A percentile compares a stretch with the other conserved stretches of the same genome.
These are phyloP conservation scores for Betula pendula DNA, from an alignment of 306 rosid species.

Conservation along the genomic window DNA sequence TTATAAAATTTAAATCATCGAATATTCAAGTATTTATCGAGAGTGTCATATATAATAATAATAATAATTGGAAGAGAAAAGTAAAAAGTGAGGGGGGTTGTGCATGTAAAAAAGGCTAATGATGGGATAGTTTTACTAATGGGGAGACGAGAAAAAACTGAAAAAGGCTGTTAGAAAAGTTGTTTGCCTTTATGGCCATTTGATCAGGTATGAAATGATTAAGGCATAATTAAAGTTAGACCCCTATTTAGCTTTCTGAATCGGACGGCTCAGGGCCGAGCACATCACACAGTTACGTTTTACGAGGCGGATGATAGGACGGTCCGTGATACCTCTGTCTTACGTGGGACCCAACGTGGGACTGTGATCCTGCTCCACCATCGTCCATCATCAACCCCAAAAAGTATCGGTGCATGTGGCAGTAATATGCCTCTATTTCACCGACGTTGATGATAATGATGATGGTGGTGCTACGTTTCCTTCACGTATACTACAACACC, in stretches of 20 bases:
- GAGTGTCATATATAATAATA: too few relatives aligned
- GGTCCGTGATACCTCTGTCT: slow-evolving; percentile 81
- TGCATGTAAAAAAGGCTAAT: slow-evolving; percentile 14
- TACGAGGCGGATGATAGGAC: slow-evolving; percentile 67
- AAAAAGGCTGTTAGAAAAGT: slow-evolving; percentile 41
- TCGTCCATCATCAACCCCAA: slow-evolving; percentile 20
- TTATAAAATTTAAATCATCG: neutral
- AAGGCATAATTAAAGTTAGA: slow-evolving; percentile 55
- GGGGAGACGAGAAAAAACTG: slow-evolving; percentile 27
- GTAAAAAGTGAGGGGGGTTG: neutral
- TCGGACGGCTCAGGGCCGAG: slow-evolving; percentile 25
- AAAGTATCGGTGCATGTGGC: slow-evolving; percentile 24
- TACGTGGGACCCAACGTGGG: slow-evolving; percentile 43
- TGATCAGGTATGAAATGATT: slow-evolving; percentile 58
- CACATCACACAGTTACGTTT: slow-evolving; percentile 31
- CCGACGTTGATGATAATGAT: neutral
- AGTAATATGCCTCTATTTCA: neutral
- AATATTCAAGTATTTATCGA: neutral
- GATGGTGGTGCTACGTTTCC: neutral
- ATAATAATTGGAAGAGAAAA: neutral
- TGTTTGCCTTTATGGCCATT: slow-evolving; percentile 48
- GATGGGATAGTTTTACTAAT: slow-evolving; percentile 15
- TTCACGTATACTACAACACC: neutral
- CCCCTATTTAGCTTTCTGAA: slow-evolving; percentile 36
- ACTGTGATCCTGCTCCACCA: slow-evolving; percentile 23